Evolutionary conservation across 805 yeast species (phyloP).

Genomic region (Zygotorulaspora danielsina): DNA sequence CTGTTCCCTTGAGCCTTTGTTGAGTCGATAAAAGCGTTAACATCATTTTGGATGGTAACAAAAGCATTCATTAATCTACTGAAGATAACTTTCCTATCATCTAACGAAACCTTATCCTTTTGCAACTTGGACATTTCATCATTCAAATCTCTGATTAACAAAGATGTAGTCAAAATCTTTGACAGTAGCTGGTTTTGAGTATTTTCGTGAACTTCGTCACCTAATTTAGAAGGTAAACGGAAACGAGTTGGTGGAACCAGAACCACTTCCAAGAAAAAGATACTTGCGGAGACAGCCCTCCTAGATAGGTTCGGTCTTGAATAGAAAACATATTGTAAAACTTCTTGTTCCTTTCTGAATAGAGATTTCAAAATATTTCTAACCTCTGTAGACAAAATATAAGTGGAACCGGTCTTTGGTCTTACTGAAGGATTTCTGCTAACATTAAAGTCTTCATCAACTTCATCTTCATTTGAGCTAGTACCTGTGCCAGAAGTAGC

Average conservation of each 20-base stretch:
- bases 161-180: constrained; percentile 71
- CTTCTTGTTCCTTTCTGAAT: constrained; percentile 65
- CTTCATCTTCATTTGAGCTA: constrained; percentile 24
- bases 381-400: constrained; percentile 82
- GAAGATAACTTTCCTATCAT: constrained; percentile 71
- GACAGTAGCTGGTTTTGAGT: constrained; percentile 85
- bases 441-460: constrained; percentile 34
- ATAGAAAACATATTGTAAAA: constrained; percentile 73
- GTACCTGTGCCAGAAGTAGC: constrained; percentile 18
- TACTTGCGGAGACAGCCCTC: constrained; percentile 57
- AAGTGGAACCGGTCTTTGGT: constrained; percentile 71
- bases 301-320: constrained; percentile 59
- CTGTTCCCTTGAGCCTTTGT: constrained; percentile 78
- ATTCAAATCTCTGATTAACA: constrained; percentile 82
- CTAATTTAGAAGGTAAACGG: constrained; percentile 92
- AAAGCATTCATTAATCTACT: constrained; percentile 93
- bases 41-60: constrained; percentile 92
- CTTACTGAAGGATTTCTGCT: constrained; percentile 48
- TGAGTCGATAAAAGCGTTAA: constrained; percentile 87
- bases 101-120: constrained; percentile 56
- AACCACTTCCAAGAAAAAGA: constrained; percentile 83
- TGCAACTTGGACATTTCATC: constrained; percentile 68
- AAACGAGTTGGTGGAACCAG: constrained; percentile 96
- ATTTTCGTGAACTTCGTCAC: constrained; percentile 94
- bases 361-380: constrained; percentile 71